Base-by-base conservation (phyloP, 495 filamentous ascomycete species). In the Hypoxylon trugodes region DNA sequence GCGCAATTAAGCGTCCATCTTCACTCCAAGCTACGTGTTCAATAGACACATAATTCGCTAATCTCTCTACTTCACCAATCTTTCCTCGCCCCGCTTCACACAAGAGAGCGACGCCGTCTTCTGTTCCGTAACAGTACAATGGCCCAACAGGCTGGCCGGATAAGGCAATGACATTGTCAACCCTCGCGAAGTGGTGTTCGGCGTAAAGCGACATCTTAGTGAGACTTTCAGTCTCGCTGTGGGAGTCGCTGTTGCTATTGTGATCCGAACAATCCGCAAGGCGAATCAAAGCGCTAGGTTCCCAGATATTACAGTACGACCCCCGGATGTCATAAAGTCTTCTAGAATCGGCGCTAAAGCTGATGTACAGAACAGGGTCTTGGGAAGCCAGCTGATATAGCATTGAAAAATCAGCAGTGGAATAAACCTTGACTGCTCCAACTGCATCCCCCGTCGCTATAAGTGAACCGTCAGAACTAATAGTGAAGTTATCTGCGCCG, bases 121-220 rank as follows among this genome's bases (percentile, higher is more conserved):
- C 38, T 22, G 38, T 41, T 22, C 38, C 38, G 24, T 41, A 41
- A 41, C 38, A 41, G n/a, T 41, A 41, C 16, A 41, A 10, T 16
- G 38, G 38, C 2, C 38, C 38, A 10, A 41, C 38, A 3, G 38
- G n/a, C 18, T 41, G 38, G 8, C 38, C 18, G 12, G 38, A 41
- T 21, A 42, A 42, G 5, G 38, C 16, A 3, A 1, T 42, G n/a
- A 42, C 3, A 6, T 42, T 9, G 16, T 42, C 38, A 1, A 42
- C 7, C n/a, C 7, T 22, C 4, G 38, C 18, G n/a, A 24, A 18
- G 6, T 22, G 18, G 6, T 22, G 18, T 24, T 42, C 38, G 4
- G 38, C 0, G 2, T 22, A 10, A n/a, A 42, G 38, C 21, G 38
- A 22, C 6, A 42, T 1, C 6, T 42, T 22, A 21, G 18, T 10